Evolutionary conservation across 2,329 filamentous ascomycete species (phyloP), one percentile per base, ranked within the genome.

Genomic region (Colletotrichum australisinense): DNA sequence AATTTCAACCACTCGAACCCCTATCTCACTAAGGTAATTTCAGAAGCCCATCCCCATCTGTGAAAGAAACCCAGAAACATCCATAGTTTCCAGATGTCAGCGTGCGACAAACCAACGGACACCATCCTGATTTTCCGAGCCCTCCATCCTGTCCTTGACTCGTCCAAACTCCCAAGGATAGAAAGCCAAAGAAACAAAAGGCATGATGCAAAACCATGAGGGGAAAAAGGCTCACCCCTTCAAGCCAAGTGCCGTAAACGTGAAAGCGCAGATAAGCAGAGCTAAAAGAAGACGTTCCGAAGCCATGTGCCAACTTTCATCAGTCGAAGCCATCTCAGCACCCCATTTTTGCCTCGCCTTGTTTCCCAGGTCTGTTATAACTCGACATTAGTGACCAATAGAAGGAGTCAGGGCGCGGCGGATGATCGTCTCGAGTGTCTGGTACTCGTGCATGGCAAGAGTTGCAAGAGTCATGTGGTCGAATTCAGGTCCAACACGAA

Each of bases 391-490:
- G 22, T 69, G 56, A 7, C n/a, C 46, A n/a, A 67, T 35, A 76
- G 42, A 56, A 24, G 22, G 57, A 56, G 77, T 57, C 46, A 87
- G 78, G 16, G 83, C 85, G 5, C 86, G 85, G 26, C 81, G 79
- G 30, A 92, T 79, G 62, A 89, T 84, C 5, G 80, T 78, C 78
- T 90, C 87, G 6, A 92, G 82, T 3, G 85, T 85, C 6, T 78
- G 75, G 77, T 88, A 86, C 79, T 92, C 90, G 14, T 78, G 75
- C 5, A 79, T 74, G 2, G 86, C 86, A 12, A 85, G 83, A 52
- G 87, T 78, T 1, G 83, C 81, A 3, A 92, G 83, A 6, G 86
- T 87, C 82, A 88, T 81, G 28, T 81, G 75, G 72, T 89, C 88
- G 69, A 89, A 88, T 0, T 73, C 77, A 1, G 76, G 77, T 1